Percentiles rank a stretch among this genome's conserved stretches.
These are phyloP conservation scores for Amoeboaphelidium occidentale DNA, from an alignment of 371 early-diverging fungal genomes.

Conservation along the genomic window DNA sequence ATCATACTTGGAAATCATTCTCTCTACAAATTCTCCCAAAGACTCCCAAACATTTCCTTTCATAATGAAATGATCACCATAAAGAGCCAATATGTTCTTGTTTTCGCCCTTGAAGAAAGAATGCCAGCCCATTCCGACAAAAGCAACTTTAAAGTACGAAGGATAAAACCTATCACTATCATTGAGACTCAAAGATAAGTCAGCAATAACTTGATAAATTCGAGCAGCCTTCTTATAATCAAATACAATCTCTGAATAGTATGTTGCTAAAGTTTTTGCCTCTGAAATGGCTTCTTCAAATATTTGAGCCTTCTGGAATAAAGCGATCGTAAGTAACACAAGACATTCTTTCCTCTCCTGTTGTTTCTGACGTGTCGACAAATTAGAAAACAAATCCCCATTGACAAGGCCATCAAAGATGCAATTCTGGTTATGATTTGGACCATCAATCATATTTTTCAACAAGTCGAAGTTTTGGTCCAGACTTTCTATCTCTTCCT, in stretches of 20 bases:
- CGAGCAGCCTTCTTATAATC: conserved; percentile 29
- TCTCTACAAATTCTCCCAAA: conserved; percentile 40
- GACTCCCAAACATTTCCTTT: conserved; percentile 47
- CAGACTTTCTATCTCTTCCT: conserved; percentile 9
- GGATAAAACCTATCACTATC: conserved; percentile 30
- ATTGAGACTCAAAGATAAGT: conserved; percentile 25
- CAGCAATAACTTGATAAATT: conserved; percentile 26
- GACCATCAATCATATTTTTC: not conserved
- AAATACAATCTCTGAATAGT: conserved; percentile 25
- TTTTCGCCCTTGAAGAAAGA: too few relatives aligned
- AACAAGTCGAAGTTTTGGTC: not conserved
- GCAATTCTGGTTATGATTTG: too few relatives aligned
- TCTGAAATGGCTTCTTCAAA: conserved; percentile 44
- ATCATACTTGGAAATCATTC: conserved; percentile 37
- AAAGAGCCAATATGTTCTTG: conserved; percentile 13
- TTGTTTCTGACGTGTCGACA: conserved; percentile 19
- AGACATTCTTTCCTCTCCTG: conserved; percentile 38
- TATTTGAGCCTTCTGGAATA: conserved; percentile 31
- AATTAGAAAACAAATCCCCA: conserved; percentile 1
- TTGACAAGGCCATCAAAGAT: too few relatives aligned
- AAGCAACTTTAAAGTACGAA: conserved; percentile 47
- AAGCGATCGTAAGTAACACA: conserved; percentile 22
- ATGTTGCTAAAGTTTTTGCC: conserved; percentile 27
- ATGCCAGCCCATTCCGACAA: conserved; percentile 39
- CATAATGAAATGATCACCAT: conserved; percentile 41